Evolutionary conservation across 805 yeast species (phyloP).

Genomic region (Candida ovalis): DNA sequence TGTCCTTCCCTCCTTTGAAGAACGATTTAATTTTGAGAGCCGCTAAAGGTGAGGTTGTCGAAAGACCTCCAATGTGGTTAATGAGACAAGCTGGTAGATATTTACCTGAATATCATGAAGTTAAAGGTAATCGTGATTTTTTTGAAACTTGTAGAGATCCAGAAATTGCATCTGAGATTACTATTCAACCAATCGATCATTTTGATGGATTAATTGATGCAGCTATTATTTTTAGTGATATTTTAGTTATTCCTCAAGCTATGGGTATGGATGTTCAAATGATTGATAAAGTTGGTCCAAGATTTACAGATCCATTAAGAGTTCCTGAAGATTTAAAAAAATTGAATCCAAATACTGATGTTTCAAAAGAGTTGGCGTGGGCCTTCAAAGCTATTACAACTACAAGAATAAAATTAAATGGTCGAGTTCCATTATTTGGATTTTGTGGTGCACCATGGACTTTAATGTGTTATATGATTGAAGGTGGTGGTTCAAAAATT

Average conservation of each 20-base stretch:
- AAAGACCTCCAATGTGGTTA: constrained; percentile 97
- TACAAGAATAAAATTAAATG: constrained; percentile 81
- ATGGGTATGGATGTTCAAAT: constrained; percentile 94
- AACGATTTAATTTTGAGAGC: constrained; percentile 92
- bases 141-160: constrained; percentile 95
- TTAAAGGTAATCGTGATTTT: constrained; percentile 80
- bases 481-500: constrained; percentile 93
- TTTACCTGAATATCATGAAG: constrained; percentile 86
- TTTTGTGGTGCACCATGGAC: constrained; percentile 99
- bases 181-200: constrained; percentile 92
- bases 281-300: constrained; percentile 94
- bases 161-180: constrained; percentile 87
- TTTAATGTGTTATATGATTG: constrained; percentile 91
- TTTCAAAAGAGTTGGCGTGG: constrained; percentile 80
- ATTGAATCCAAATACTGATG: constrained; percentile 57
- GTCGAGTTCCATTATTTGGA: constrained; percentile 91
- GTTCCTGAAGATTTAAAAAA: constrained; percentile 61
- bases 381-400: constrained; percentile 90
- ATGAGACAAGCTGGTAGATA: constrained; percentile 99
- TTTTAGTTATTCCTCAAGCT: constrained; percentile 95
- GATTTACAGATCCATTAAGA: constrained; percentile 84
- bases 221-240: constrained; percentile 94
- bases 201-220: constrained; percentile 90
- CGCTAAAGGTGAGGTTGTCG: constrained; percentile 84
- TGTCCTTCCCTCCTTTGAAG: constrained; percentile 67